Percentiles rank a stretch among this genome's conserved stretches.
Evolutionary conservation across 352 stramenopile genomes (phyloP).

Genomic region (Phytophthora citricola): DNA sequence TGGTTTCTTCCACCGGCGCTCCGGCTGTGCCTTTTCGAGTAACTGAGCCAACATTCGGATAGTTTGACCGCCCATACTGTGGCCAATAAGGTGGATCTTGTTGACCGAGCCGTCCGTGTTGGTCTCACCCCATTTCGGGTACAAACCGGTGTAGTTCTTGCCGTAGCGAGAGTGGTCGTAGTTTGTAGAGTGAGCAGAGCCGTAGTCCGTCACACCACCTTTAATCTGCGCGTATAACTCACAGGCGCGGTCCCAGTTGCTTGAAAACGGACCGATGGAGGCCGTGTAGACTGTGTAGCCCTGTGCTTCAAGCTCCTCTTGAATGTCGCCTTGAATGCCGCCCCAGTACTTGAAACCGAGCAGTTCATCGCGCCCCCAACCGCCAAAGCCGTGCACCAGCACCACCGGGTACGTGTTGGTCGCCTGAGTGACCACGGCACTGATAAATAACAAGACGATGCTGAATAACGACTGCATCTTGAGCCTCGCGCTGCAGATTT

Average conservation of each 20-base stretch:
- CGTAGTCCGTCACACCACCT: slow-evolving; percentile 55
- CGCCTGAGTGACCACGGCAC: slow-evolving; percentile 11
- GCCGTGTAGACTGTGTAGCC: slow-evolving; percentile 63
- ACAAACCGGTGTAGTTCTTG: slow-evolving; percentile 56
- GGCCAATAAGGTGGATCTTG: slow-evolving; percentile 73
- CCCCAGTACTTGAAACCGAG: slow-evolving; percentile 62
- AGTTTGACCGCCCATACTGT: slow-evolving; percentile 81
- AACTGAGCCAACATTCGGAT: slow-evolving; percentile 75
- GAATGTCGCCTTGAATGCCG: slow-evolving; percentile 50
- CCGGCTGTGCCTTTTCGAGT: slow-evolving; percentile 59
- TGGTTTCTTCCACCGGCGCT: slow-evolving; percentile 39
- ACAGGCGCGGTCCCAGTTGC: slow-evolving; percentile 70
- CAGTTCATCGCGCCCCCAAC: slow-evolving; percentile 52
- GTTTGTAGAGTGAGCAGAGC: slow-evolving; percentile 41
- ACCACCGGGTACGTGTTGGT: slow-evolving; percentile 59
- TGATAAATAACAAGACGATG: slow-evolving; percentile 24
- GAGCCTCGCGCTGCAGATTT: slow-evolving; percentile 3
- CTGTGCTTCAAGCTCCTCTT: slow-evolving; percentile 44
- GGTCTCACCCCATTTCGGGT: slow-evolving; percentile 59
- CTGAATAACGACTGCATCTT: slow-evolving; percentile 25
- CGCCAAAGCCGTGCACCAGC: slow-evolving; percentile 59
- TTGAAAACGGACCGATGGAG: slow-evolving; percentile 58
- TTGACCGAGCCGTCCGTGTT: slow-evolving; percentile 54
- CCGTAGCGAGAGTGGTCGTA: slow-evolving; percentile 47
- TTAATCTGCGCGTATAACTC: slow-evolving; percentile 74